phyloP scores from a whole-genome alignment of 352 stramenopile genomes.

The Phytophthora nicotianae region DNA sequence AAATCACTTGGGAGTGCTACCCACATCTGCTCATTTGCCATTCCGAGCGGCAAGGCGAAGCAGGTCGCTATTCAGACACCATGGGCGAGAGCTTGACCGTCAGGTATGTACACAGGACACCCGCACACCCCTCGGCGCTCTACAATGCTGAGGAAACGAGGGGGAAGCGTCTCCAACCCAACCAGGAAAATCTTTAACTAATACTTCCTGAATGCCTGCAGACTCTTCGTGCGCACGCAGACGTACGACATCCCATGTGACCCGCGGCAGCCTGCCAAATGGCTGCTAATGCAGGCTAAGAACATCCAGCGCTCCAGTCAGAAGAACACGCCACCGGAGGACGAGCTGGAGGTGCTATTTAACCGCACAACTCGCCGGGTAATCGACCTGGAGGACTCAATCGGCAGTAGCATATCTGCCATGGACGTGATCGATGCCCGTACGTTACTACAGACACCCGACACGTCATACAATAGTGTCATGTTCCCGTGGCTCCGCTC shows the following conservation, averaged over 20 bases:
- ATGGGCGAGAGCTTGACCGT: constrained; percentile 60
- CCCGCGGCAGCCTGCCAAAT: constrained; percentile 67
- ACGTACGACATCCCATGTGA: constrained; percentile 88
- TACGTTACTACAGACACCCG: constrained; percentile 67
- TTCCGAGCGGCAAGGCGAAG: constrained; percentile 4
- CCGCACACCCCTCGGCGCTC: background rate
- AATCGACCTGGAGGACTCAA: constrained; percentile 70
- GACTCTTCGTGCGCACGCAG: constrained; percentile 79
- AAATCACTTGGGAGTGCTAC: constrained; percentile 24
- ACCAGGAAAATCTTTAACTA: constrained; percentile 2
- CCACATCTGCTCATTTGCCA: constrained; percentile 16
- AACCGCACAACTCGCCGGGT: constrained; percentile 74
- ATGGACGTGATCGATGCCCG: constrained; percentile 84
- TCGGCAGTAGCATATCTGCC: constrained; percentile 62
- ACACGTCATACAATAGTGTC: constrained; percentile 66
- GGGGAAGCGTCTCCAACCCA: constrained; percentile 1
- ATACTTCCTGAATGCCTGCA: constrained; percentile 18
- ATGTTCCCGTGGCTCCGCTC: constrained; percentile 82
- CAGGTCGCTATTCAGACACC: background rate
- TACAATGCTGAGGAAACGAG: background rate
- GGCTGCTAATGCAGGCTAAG: constrained; percentile 79
- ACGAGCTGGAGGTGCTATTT: constrained; percentile 83
- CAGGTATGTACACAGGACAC: constrained; percentile 37
- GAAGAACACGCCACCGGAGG: constrained; percentile 42
- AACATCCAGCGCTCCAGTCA: constrained; percentile 72